Evolutionary conservation across 1,284 basidiomycete species (phyloP), one percentile per base, ranked within the genome.

Genomic region (Sparassis latifolia): DNA sequence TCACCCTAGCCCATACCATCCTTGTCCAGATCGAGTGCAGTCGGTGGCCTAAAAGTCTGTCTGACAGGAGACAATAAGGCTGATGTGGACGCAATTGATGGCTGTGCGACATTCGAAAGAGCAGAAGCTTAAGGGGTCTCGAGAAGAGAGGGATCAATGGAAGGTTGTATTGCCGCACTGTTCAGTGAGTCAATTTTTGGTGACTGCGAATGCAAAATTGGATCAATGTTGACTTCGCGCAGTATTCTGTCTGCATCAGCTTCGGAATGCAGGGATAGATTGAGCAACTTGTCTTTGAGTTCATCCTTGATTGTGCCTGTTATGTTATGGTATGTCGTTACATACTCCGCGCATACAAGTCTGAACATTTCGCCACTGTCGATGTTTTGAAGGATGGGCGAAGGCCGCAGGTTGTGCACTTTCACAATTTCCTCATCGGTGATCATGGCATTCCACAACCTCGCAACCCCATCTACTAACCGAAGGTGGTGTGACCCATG

Each of bases 321-420:
- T 0, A 54, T 28, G 2, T 27, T 20, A 5, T 54, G 47, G 27
- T 51, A 33, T 0, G 32, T 46, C 0, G 47, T 44, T 3, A 47
- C 37, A 4, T 27, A n/a, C 5, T 20, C 27, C 44, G 42, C 33
- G 31, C 40, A 20, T 20, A 44, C 20, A 10, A 54, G 6, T 2
- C 52, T 49, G 32, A 54, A 54, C 0, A 38, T 35, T 33, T 54
- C 52, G 1, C 47, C 46, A n/a, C 52, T 54, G 30, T 6, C 6
- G 12, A 37, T 37, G 35, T 7, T 37, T 6, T 12, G 35, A 6
- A 37, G 12, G 7, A 7, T 12, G 35, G 35, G 35, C 12, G 12
- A 37, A 12, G 35, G 6, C 12, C 7, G 12, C 6, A 37, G 35
- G 7, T 10, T 3, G 28, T 33, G 1, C 12, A 32, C 3, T 20